These are phyloP conservation scores for Kodamaea neixiangensis DNA, from an alignment of 805 yeast species.

Conservation along the genomic window DNA sequence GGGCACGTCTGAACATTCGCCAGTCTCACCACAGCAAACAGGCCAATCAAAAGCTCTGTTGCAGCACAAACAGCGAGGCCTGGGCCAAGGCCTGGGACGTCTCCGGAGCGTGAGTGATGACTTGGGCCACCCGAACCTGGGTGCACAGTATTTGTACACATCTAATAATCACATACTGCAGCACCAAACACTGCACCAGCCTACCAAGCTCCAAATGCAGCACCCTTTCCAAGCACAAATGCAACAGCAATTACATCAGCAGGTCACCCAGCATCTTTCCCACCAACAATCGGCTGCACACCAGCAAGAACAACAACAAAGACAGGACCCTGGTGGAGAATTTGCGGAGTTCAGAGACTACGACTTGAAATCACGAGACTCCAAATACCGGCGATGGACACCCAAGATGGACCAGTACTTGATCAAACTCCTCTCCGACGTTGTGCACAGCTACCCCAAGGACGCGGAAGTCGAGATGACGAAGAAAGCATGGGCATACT, in stretches of 20 bases:
- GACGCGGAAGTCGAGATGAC: constrained; percentile 34
- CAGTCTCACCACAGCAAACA: constrained; percentile 1
- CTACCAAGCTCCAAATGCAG: neutral
- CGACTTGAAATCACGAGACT: constrained; percentile 35
- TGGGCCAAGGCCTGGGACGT: neutral
- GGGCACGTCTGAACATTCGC: constrained; percentile 1
- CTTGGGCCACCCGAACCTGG: neutral
- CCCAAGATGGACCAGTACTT: constrained; percentile 39
- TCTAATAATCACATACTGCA: neutral
- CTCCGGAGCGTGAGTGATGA: neutral
- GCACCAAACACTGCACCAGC: neutral
- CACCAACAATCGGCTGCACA: constrained; percentile 9
- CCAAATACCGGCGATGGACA: constrained; percentile 41
- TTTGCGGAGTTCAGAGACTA: constrained; percentile 26
- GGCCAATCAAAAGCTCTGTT: neutral
- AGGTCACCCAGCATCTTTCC: neutral
- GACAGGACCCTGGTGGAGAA: constrained; percentile 15
- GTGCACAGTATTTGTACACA: neutral
- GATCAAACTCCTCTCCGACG: constrained; percentile 34
- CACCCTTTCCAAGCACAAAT: constrained; percentile 1
- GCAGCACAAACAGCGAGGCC: neutral
- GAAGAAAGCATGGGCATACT: constrained; percentile 41
- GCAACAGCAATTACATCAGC: constrained; percentile 15
- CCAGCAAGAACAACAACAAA: constrained; percentile 16
- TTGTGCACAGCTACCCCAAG: constrained; percentile 36